Evolutionary conservation across 306 rosid species (phyloP).

Genomic region (Carpinus viminea): DNA sequence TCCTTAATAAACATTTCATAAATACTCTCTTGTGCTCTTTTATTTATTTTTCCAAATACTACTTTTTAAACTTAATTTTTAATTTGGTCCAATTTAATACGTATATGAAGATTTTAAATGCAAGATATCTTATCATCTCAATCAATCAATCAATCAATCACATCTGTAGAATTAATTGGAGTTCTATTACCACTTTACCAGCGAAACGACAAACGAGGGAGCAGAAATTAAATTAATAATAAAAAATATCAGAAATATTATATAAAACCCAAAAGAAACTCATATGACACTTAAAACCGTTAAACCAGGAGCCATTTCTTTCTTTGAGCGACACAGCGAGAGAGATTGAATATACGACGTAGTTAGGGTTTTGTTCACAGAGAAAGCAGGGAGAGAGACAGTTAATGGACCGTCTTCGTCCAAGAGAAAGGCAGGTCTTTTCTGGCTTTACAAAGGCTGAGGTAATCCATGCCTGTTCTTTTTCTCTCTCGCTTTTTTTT

Average conservation of each 20-base stretch:
- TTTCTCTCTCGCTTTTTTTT: neutral
- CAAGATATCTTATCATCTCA: too few species aligned
- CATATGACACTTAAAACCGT: neutral
- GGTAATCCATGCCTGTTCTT: slow-evolving; percentile 40
- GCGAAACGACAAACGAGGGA: neutral
- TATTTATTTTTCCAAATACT: too few species aligned
- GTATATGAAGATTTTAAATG: too few species aligned
- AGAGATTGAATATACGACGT: neutral
- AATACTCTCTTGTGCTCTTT: too few species aligned
- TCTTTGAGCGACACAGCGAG: neutral
- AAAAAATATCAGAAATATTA: neutral
- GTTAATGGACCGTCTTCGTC: slow-evolving; percentile 88
- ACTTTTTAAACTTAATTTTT: too few species aligned
- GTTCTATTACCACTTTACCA: neutral
- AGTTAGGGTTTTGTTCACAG: slow-evolving; percentile 17
- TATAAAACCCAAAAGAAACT: neutral
- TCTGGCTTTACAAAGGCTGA: slow-evolving; percentile 77
- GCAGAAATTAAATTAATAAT: neutral
- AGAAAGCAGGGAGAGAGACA: neutral
- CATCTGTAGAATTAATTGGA: too few species aligned
- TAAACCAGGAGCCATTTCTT: neutral
- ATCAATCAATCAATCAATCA: too few species aligned
- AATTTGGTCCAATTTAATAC: too few species aligned
- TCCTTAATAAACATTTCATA: too few species aligned
- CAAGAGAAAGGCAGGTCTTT: slow-evolving; percentile 56